Evolutionary conservation across 1,284 basidiomycete species (phyloP), one percentile per base, ranked within the genome.

Genomic region (Ganoderma leucocontextum): DNA sequence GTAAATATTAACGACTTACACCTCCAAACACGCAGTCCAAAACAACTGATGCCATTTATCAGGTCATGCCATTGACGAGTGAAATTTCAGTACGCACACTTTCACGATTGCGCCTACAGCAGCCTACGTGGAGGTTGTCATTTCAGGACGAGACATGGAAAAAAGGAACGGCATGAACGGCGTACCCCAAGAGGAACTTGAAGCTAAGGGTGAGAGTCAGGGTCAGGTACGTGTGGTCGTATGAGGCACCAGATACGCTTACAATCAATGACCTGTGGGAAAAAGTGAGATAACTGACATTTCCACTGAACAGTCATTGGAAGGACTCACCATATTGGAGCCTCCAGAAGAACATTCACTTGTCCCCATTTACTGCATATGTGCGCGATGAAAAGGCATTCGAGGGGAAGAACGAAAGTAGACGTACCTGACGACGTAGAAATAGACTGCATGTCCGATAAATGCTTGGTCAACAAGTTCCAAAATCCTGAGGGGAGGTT

Each of bases 21-120:
- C 80, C 90, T 82, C 88, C 89, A 92, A 47, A 92, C 89, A 44
- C 91, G 85, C 74, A 91, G 78, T 1, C 83, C 85, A 70, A 91
- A 91, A 68, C 86, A 86, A 44, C 90, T 91, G 53, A n/a, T 17
- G 15, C 5, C 6, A 57, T 2, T 9, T 22, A 22, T 63, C 41
- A 65, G 59, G 25, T 59, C 35, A 55, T 62, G 33, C 41, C 22
- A 64, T 58, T 29, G 64, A 55, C 38, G 52, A n/a, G 33, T n/a
- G 47, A 52, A 61, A 35, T 39, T 49, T 15, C 17, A 15, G 36
- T 33, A 80, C 87, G 63, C 70, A 91, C 89, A 80, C 78, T 78
- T 90, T 91, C 29, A 91, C 90, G 52, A 91, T 80, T 9, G 80
- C 76, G 29, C 89, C 90, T 25, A 86, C 85, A 22, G 87, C 57